Evolutionary conservation across 495 filamentous ascomycete genomes (phyloP).

Genomic region (Xylaria acuta): DNA sequence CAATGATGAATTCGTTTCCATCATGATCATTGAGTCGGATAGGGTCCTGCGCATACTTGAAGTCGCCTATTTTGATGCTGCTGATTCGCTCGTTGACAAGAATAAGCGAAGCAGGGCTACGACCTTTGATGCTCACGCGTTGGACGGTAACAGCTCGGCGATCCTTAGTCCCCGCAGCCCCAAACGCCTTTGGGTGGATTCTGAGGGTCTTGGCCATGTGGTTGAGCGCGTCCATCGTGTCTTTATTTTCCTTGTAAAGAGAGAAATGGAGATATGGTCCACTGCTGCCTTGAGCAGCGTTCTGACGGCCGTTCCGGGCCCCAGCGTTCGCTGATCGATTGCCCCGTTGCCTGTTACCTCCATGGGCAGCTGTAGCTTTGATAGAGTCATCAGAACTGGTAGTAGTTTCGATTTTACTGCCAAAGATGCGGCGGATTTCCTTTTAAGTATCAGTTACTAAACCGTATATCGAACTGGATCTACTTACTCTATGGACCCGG

Average conservation of each 20-base stretch:
- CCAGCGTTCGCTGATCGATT: conserved; percentile 45
- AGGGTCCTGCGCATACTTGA: conserved; percentile 69
- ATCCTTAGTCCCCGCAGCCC: conserved; percentile 95
- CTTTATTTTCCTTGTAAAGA: conserved; percentile 96
- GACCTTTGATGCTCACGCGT: conserved; percentile 73
- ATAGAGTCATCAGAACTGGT: conserved; percentile 41
- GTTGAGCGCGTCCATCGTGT: conserved; percentile 91
- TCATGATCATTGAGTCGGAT: conserved; percentile 81
- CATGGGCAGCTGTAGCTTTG: conserved; percentile 42
- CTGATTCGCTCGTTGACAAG: conserved; percentile 67
- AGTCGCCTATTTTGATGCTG: conserved; percentile 74
- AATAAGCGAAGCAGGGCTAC: conserved; percentile 67
- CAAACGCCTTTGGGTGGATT: conserved; percentile 70
- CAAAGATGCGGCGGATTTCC: conserved; percentile 56
- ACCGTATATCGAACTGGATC: neutral
- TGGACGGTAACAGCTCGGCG: conserved; percentile 87
- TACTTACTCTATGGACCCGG: conserved; percentile 48
- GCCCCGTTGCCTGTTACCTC: conserved; percentile 42
- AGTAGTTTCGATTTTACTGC: conserved; percentile 40
- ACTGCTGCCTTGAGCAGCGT: conserved; percentile 45
- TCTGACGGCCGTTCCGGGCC: conserved; percentile 36
- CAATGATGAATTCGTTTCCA: conserved; percentile 93
- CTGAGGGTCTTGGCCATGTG: conserved; percentile 73
- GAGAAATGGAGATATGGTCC: conserved; percentile 90
- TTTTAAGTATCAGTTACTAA: conserved; percentile 31